These are phyloP conservation scores for Annulohypoxylon moriforme DNA, from an alignment of 495 filamentous ascomycete species.

Conservation along the genomic window DNA sequence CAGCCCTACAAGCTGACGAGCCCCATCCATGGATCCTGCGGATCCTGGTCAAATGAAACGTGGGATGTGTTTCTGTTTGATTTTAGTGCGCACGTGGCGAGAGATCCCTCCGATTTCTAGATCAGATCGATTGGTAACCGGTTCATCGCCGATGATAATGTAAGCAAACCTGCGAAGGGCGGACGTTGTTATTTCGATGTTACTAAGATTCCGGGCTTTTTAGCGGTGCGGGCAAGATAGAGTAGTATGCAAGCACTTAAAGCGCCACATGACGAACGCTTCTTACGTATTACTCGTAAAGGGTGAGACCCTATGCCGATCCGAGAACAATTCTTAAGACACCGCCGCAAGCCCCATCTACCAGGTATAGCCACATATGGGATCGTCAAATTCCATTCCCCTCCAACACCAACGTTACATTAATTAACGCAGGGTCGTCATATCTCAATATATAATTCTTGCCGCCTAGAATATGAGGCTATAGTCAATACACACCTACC, in stretches of 20 bases:
- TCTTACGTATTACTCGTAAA: slow-evolving; percentile 21
- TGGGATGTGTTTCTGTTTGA: background rate
- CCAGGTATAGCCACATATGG: slow-evolving; percentile 20
- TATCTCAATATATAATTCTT: background rate
- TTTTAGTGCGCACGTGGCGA: slow-evolving; percentile 6
- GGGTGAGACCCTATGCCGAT: background rate
- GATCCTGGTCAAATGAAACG: slow-evolving; percentile 10
- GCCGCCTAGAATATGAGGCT: background rate
- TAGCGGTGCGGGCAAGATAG: background rate
- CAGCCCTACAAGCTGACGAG: slow-evolving; percentile 29
- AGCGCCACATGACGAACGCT: slow-evolving; percentile 21
- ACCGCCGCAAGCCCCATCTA: slow-evolving; percentile 20
- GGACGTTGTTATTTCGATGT: background rate
- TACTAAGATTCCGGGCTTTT: background rate
- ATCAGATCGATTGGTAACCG: background rate
- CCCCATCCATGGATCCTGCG: slow-evolving; percentile 24
- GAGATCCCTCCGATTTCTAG: background rate
- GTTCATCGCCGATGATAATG: background rate
- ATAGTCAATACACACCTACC: background rate
- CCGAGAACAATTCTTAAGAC: background rate
- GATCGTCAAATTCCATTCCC: background rate
- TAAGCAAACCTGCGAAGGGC: slow-evolving; percentile 11
- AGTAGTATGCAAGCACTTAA: slow-evolving; percentile 4
- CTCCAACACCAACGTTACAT: slow-evolving; percentile 5
- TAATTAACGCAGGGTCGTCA: background rate